These are phyloP conservation scores for Lepidium africanum DNA, from an alignment of 345 rosid species.

Conservation along the genomic window DNA sequence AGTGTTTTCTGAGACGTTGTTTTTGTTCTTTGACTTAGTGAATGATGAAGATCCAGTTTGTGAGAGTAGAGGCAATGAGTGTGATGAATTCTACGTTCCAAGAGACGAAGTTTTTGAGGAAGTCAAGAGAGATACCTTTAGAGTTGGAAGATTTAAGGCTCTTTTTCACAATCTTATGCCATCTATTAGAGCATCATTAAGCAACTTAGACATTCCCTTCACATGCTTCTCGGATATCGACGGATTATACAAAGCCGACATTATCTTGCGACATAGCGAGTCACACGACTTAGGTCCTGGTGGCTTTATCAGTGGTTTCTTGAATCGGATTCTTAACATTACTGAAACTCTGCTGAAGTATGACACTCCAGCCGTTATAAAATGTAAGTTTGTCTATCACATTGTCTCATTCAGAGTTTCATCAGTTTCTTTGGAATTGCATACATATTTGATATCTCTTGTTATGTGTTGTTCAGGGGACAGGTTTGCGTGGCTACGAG, in stretches of 20 bases:
- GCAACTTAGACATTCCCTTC: constrained; percentile 74
- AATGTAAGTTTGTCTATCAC: constrained; percentile 32
- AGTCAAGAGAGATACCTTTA: constrained; percentile 70
- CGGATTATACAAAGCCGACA: constrained; percentile 52
- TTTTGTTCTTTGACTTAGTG: constrained; percentile 3
- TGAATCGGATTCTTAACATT: constrained; percentile 46
- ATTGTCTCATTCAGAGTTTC: background rate
- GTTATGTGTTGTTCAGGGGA: constrained; percentile 45
- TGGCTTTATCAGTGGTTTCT: constrained; percentile 22
- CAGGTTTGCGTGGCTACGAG: constrained; percentile 91
- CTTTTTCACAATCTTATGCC: constrained; percentile 91
- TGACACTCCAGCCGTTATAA: constrained; percentile 73
- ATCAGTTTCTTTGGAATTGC: background rate
- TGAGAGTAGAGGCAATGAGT: constrained; percentile 79
- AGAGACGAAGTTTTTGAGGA: constrained; percentile 95
- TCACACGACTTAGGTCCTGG: constrained; percentile 19
- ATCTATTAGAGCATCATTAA: constrained; percentile 64
- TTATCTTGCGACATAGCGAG: constrained; percentile 41
- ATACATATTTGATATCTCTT: background rate
- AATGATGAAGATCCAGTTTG: constrained; percentile 42
- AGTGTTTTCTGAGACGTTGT: background rate
- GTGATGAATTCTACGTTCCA: constrained; percentile 81
- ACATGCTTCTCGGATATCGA: constrained; percentile 90
- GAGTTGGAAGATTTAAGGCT: constrained; percentile 82
- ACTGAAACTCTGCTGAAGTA: constrained; percentile 58